These are phyloP conservation scores for Ascochyta rabiei DNA, from an alignment of 2,329 filamentous ascomycete genomes.

Conservation along the genomic window DNA sequence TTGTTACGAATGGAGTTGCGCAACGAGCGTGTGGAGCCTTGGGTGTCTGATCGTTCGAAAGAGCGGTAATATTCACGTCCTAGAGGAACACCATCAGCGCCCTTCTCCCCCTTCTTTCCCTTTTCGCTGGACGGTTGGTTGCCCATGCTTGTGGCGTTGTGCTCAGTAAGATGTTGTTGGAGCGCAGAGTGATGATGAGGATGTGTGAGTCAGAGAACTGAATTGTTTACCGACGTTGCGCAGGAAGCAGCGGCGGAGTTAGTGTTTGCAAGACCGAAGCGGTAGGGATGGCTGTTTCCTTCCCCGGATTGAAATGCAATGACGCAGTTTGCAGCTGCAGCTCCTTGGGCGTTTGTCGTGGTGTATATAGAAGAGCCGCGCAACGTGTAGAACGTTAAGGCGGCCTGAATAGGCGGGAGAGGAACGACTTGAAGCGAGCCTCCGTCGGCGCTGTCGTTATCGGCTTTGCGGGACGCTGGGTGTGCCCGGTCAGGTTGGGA, in stretches of 20 bases:
- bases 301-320: conserved; percentile 18
- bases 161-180: conserved; percentile 14
- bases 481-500: conserved; percentile 34
- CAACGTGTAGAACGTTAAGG: conserved; percentile 45
- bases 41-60: conserved; percentile 89
- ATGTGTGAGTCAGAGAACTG: conserved; percentile 14
- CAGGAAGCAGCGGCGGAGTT: conserved; percentile 26
- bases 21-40: conserved; percentile 87
- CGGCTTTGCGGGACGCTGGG: conserved; percentile 40
- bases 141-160: conserved; percentile 65
- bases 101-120: conserved; percentile 52
- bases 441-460: conserved; percentile 50
- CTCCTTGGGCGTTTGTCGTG: conserved; percentile 5
- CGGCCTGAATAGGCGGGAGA: conserved; percentile 53
- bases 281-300: conserved; percentile 23
- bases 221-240: neutral
- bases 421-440: conserved; percentile 53
- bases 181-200: conserved; percentile 6
- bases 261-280: conserved; percentile 23
- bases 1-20: conserved; percentile 82
- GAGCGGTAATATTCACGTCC: conserved; percentile 80
- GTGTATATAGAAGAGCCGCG: neutral
- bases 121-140: conserved; percentile 73
- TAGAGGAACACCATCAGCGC: conserved; percentile 64
- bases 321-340: conserved; percentile 27